phyloP scores from a whole-genome alignment of 768 basidiomycete species.

The Rhizopogon sp. region DNA sequence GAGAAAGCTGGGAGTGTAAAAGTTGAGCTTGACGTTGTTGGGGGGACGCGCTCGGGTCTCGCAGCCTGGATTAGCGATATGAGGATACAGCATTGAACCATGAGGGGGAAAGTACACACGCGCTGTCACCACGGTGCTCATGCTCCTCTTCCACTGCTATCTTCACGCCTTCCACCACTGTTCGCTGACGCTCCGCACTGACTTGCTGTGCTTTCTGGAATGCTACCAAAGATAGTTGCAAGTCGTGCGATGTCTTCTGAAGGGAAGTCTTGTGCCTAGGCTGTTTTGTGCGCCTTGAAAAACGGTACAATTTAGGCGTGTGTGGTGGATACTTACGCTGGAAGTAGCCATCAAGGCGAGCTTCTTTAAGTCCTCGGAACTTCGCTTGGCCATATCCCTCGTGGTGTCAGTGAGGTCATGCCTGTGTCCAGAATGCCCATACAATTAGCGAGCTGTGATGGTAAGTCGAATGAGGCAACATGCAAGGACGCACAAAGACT shows the following conservation, averaged over 20 bases:
- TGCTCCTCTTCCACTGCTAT: constrained; percentile 77
- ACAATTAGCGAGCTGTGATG: constrained; percentile 1
- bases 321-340: constrained; percentile 39
- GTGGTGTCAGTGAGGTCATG: constrained; percentile 95
- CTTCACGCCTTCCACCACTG: constrained; percentile 83
- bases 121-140: constrained; percentile 15
- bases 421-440: constrained; percentile 33
- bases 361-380: constrained; percentile 90
- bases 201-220: constrained; percentile 91
- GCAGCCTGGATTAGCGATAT: constrained; percentile 2
- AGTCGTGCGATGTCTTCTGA: constrained; percentile 91
- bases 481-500: constrained; percentile 64
- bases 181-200: constrained; percentile 85
- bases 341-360: constrained; percentile 63
- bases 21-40: constrained; percentile 68
- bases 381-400: constrained; percentile 90
- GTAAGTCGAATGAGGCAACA: not conserved
- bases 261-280: constrained; percentile 78
- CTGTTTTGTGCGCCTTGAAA: constrained; percentile 29
- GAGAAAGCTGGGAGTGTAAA: constrained; percentile 73
- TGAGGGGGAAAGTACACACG: not conserved
- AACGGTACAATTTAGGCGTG: not conserved
- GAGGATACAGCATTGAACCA: not conserved
- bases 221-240: constrained; percentile 82
- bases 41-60: constrained; percentile 38